Evolutionary conservation across 2,329 filamentous ascomycete genomes (phyloP), one percentile per base, ranked within the genome.

Genomic region (Massarina eburnea): DNA sequence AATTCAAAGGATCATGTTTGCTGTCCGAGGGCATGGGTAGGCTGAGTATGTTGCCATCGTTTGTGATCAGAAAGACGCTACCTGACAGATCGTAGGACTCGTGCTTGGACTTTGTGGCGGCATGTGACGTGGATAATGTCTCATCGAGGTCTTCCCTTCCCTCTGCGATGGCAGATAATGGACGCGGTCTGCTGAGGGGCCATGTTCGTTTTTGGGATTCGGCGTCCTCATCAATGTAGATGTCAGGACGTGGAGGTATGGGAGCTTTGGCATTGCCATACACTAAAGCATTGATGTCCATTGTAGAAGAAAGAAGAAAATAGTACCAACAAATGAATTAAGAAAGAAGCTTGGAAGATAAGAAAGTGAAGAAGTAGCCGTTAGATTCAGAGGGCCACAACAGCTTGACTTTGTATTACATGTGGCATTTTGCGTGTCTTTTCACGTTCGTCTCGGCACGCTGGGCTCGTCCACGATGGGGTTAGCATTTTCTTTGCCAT

Each of bases 21-120:
- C 59, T 63, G 8, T 59, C 45, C 2, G 61, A 65, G 7, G 61
- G 57, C 18, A 60, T 45, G 8, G 61, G 61, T 0, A 65, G 48
- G 10, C 55, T 58, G 12, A 65, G 42, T 1, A 51, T 61, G 14
- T 41, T 50, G 4, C 61, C 61, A 15, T 54, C 48, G 3, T 49
- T 45, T 6, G 61, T 58, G 18, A 65, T 49, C 10, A 65, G 57
- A 15, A 55, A 65, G 2, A 58, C 54, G 19, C 55, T 62, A 15
- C 61, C 60, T 2, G 56, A 48, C 14, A 61, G 37, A 18, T 56
- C 46, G 43, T 56, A 65, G 12, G 61, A 65, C 39, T 65, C 56
- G 35, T 48, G 60, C 38, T 61, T 65, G 15, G 14, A 41, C 30
- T 26, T 38, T 29, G 37, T 36, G 3, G 22, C 27, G 7, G 33